Evolutionary conservation across 2,329 filamentous ascomycete genomes (phyloP), one percentile per base, ranked within the genome.

Genomic region (Huntiella savannae): DNA sequence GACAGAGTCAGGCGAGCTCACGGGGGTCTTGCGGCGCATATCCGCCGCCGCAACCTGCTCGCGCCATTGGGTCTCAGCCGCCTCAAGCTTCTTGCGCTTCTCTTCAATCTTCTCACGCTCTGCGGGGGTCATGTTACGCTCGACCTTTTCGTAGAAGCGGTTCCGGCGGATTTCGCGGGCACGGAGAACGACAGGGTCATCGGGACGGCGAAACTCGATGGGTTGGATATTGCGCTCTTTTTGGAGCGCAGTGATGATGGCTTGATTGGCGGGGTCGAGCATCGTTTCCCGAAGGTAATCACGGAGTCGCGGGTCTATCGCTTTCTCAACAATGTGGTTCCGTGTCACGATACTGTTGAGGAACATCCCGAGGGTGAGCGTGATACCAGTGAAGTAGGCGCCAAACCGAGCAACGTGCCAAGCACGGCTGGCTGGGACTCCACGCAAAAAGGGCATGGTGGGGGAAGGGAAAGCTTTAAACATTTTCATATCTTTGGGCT

Each of bases 391-490:
- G 6, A 53, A 55, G 54, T 65, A 67, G 7, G 57, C 52, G 1
- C 50, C n/a, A n/a, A 60, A 55, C 2, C 65, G 60, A 11, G 54
- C 17, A 10, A 46, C 34, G 46, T 66, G 63, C 65, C 65, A 68
- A 15, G 54, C 45, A 12, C 36, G 12, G 17, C 43, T 49, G 4
- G 62, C 59, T 0, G n/a, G 35, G 1, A 8, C 40, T 3, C 60
- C 60, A 3, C 50, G 54, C 2, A 60, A 36, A n/a, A 58, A 22
- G 4, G 54, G 52, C 13, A 47, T 12, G 2, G 39, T 37, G 36
- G 46, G 51, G 4, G 46, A 42, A 3, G 62, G 60, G 45, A 60
- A 53, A 34, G 61, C 59, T 22, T 40, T 53, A 15, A 48, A 49
- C 38, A 49, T 45, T 17, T 37, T 15, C 47, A 49, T 42, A 34